A percentile compares a stretch with the other conserved stretches of the same genome.
phyloP scores from a whole-genome alignment of 1,284 basidiomycete species.

The Fistulina hepatica region DNA sequence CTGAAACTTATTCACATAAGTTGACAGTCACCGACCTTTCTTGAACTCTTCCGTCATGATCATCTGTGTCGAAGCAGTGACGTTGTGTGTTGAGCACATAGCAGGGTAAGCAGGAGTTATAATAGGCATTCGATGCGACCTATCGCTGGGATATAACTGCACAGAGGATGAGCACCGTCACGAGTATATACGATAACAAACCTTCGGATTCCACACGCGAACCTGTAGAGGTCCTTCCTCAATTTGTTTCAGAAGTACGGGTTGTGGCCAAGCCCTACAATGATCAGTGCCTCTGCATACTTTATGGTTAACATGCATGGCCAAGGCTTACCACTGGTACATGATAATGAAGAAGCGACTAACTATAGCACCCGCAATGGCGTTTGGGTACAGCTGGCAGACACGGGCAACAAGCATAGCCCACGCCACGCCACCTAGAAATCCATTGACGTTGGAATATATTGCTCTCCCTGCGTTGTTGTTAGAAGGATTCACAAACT shows the following conservation, averaged over 20 bases:
- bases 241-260: constrained; percentile 91
- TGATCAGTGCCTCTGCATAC: not conserved
- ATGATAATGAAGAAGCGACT: constrained; percentile 95
- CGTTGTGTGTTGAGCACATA: constrained; percentile 99
- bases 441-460: constrained; percentile 97
- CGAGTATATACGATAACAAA: constrained; percentile 21
- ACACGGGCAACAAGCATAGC: constrained; percentile 96
- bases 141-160: constrained; percentile 85
- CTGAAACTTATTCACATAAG: constrained; percentile 1
- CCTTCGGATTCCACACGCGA: constrained; percentile 96
- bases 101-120: constrained; percentile 99
- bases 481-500: constrained; percentile 1
- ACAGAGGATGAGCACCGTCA: constrained; percentile 7
- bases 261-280: constrained; percentile 90
- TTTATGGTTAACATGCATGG: not conserved
- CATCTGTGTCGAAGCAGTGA: constrained; percentile 89
- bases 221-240: constrained; percentile 91
- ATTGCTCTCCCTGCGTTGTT: constrained; percentile 71
- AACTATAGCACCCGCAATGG: constrained; percentile 91
- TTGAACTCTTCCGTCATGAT: constrained; percentile 96
- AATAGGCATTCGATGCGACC: constrained; percentile 96
- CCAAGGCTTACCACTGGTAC: constrained; percentile 73
- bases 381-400: constrained; percentile 96
- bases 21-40: constrained; percentile 46
- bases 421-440: constrained; percentile 98